Percentiles rank a stretch among this genome's conserved stretches.
Evolutionary conservation across 1,139 yeast genomes (phyloP).

Genomic region (Kurtzmaniella quercitrusa): DNA sequence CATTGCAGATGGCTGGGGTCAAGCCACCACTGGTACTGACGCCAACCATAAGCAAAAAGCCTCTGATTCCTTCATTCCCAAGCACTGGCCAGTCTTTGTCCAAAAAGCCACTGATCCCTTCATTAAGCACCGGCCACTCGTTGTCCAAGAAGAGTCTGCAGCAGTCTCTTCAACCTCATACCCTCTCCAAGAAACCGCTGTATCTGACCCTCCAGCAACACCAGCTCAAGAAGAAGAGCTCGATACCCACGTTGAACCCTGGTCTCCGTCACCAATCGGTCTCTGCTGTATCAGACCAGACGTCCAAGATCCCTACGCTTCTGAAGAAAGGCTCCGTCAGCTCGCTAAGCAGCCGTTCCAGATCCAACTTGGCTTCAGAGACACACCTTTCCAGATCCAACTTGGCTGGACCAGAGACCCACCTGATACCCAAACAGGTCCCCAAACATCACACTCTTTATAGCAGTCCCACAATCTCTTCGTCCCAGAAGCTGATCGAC

Average conservation of each 20-base stretch:
- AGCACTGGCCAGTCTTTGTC: conserved; percentile 2
- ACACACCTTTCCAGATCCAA: not conserved
- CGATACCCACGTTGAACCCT: conserved; percentile 13
- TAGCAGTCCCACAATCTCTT: conserved; percentile 43
- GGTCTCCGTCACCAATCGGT: conserved; percentile 8
- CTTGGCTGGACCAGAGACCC: not conserved
- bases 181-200: conserved; percentile 1
- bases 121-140: conserved; percentile 2
- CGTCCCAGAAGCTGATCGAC: conserved; percentile 28
- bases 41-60: not conserved
- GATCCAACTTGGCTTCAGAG: not conserved
- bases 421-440: not conserved
- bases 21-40: conserved; percentile 7
- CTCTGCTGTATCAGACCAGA: conserved; percentile 1
- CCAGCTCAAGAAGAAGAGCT: conserved; percentile 13
- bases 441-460: conserved; percentile 19
- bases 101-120: not conserved
- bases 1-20: conserved; percentile 36
- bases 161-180: conserved; percentile 3
- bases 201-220: not conserved
- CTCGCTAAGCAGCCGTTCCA: conserved; percentile 2
- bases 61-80: not conserved
- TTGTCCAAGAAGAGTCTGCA: not conserved
- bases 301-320: conserved; percentile 4
- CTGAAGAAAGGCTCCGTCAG: conserved; percentile 11